Evolutionary conservation across 169 alveolate species (phyloP), one percentile per base, ranked within the genome.

Genomic region (Amoebophrya sp.): DNA sequence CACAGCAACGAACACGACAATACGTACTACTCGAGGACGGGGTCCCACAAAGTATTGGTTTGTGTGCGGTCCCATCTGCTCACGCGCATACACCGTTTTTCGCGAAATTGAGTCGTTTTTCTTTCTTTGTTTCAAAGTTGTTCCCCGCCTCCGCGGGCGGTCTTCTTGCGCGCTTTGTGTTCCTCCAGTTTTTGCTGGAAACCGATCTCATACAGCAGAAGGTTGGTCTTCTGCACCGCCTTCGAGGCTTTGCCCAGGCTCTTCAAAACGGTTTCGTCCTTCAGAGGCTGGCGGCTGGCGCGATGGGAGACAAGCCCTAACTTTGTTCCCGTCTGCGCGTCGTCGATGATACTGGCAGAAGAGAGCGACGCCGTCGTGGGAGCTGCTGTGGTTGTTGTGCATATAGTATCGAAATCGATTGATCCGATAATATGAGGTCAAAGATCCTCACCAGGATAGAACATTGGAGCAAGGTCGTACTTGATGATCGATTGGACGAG

Each of bases 191-290:
- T 90, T n/a, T 90, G 90, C 16, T 88, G 40, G 90, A 90, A 90
- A 20, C 92, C 92, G 2, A 88, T 45, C 91, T 91, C 93, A 15
- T 89, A 88, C 41, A 91, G 88, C 70, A 91, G 41, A 20, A 91
- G 93, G 69, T 88, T 89, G 0, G 93, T 91, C 16, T 89, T 88
- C 41, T 91, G 93, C 5, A 45, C 69, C 4, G 93, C 93, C 45
- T 91, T 91, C 40, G 91, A 88, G 42, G 93, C 88, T 42, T 78
- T 42, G 43, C 91, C 58, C 29, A 91, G 88, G 29, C 58, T 41
- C 92, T 69, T 90, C 42, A 90, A 13, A 20, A 43, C 40, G 5
- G 43, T 39, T 16, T 31, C 89, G 48, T 78, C 43, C 89, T 34
- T 40, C 40, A 29, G 88, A 29, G 7, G 38, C 40, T 29, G 38